phyloP scores from a whole-genome alignment of 202 grass and related monocot genomes.

The Bolboschoenoplectus hybrid region DNA sequence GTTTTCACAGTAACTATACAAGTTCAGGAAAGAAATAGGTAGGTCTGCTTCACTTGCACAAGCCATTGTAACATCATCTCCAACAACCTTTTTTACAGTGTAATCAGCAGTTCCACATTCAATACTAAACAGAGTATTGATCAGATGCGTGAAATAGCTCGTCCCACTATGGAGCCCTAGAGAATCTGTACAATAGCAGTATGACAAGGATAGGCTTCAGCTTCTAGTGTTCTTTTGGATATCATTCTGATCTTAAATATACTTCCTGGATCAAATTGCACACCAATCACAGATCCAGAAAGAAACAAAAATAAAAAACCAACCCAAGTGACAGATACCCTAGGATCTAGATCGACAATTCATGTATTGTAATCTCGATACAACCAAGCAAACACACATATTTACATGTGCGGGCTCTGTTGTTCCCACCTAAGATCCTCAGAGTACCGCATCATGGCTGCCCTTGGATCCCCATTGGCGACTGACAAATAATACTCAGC shows the following conservation, averaged over 20 bases:
- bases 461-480: conserved; percentile 74
- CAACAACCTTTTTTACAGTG: not conserved
- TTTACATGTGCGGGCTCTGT: conserved; percentile 37
- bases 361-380: not conserved
- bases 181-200: not conserved
- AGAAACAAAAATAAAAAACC: not conserved
- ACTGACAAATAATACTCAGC: conserved; percentile 77
- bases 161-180: not conserved
- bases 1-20: not conserved
- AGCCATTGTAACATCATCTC: not conserved
- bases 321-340: not conserved
- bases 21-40: not conserved
- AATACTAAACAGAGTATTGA: not conserved
- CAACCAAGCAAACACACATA: conserved; percentile 19
- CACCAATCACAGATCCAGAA: not conserved
- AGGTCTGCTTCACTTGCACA: not conserved
- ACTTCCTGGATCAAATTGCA: not conserved
- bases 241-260: not conserved
- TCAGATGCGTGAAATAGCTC: not conserved
- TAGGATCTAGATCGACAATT: not conserved
- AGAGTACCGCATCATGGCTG: conserved; percentile 78
- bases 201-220: not conserved
- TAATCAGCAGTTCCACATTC: not conserved
- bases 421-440: conserved; percentile 88
- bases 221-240: not conserved